phyloP scores from a whole-genome alignment of 1,284 basidiomycete genomes.

The Ganoderma boninense region DNA sequence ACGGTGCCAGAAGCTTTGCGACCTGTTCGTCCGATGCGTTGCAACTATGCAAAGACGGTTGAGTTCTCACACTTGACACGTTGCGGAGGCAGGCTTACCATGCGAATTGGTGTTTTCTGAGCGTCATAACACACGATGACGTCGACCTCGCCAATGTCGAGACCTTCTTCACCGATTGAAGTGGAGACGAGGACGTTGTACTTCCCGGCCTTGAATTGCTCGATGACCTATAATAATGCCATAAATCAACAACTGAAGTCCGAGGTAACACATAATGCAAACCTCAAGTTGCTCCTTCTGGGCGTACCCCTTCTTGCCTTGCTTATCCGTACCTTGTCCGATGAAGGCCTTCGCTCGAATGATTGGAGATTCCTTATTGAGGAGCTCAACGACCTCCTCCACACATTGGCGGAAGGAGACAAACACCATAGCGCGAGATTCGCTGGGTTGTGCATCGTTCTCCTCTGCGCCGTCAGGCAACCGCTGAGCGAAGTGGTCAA shows the following conservation, averaged over 20 bases:
- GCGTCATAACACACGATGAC: slow-evolving; percentile 97
- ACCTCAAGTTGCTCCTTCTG: slow-evolving; percentile 95
- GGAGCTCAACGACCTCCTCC: slow-evolving; percentile 86
- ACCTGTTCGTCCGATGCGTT: slow-evolving; percentile 96
- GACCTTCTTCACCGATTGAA: slow-evolving; percentile 97
- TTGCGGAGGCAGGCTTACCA: slow-evolving; percentile 62
- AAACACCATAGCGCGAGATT: slow-evolving; percentile 96
- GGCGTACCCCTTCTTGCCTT: slow-evolving; percentile 86
- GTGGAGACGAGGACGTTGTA: slow-evolving; percentile 97
- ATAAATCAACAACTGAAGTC: slow-evolving; percentile 11
- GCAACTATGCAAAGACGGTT: slow-evolving; percentile 66
- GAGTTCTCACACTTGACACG: background rate
- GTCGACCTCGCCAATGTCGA: slow-evolving; percentile 99
- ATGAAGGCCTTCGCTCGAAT: slow-evolving; percentile 88
- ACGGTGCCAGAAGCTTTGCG: slow-evolving; percentile 92
- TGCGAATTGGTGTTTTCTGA: slow-evolving; percentile 95
- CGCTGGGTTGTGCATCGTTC: slow-evolving; percentile 35
- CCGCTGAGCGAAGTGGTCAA: slow-evolving; percentile 81
- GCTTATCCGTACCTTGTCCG: slow-evolving; percentile 89
- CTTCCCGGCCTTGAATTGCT: slow-evolving; percentile 87
- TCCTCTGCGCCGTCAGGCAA: slow-evolving; percentile 57
- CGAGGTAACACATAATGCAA: slow-evolving; percentile 23
- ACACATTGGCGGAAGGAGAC: slow-evolving; percentile 90
- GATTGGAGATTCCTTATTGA: slow-evolving; percentile 78
- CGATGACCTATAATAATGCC: slow-evolving; percentile 67